Evolutionary conservation across 306 rosid genomes (phyloP).

Genomic region (Acacia acuminata): DNA sequence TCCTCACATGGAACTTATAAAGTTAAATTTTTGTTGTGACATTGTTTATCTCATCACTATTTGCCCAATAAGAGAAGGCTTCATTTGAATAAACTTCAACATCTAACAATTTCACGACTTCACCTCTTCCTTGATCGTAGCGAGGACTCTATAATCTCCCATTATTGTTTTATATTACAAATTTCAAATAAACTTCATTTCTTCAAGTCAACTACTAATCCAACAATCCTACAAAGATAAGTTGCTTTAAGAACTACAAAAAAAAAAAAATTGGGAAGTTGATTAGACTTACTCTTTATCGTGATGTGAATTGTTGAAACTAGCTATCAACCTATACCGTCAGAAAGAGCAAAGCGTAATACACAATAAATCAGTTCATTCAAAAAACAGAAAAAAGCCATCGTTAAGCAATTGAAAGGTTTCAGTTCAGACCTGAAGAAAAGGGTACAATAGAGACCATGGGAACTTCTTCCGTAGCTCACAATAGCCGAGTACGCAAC

Average conservation of each 20-base stretch:
- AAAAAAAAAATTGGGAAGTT: not conserved
- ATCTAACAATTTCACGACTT: not conserved
- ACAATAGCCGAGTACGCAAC: no score
- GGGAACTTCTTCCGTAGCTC: no score
- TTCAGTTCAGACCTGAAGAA: slow-evolving; percentile 51
- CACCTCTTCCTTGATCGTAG: slow-evolving; percentile 14
- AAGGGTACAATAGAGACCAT: no score
- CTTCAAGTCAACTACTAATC: not conserved
- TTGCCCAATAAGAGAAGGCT: no score
- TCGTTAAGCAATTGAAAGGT: not conserved
- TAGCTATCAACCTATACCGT: slow-evolving; percentile 88
- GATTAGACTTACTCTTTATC: slow-evolving; percentile 83
- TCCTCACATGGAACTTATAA: no score
- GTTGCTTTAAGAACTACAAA: slow-evolving; percentile 10
- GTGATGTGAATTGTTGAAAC: slow-evolving; percentile 96
- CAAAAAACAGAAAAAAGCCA: not conserved
- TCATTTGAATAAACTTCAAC: slow-evolving; percentile 6
- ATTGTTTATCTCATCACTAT: no score
- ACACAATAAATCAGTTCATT: slow-evolving; percentile 20
- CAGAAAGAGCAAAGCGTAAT: slow-evolving; percentile 25
- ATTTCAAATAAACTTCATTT: not conserved
- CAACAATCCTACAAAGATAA: not conserved
- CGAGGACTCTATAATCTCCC: slow-evolving; percentile 5
- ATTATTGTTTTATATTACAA: not conserved
- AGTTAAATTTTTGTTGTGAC: no score